Evolutionary conservation across 2,329 filamentous ascomycete genomes (phyloP).

Genomic region (Stachybotrys chartarum): DNA sequence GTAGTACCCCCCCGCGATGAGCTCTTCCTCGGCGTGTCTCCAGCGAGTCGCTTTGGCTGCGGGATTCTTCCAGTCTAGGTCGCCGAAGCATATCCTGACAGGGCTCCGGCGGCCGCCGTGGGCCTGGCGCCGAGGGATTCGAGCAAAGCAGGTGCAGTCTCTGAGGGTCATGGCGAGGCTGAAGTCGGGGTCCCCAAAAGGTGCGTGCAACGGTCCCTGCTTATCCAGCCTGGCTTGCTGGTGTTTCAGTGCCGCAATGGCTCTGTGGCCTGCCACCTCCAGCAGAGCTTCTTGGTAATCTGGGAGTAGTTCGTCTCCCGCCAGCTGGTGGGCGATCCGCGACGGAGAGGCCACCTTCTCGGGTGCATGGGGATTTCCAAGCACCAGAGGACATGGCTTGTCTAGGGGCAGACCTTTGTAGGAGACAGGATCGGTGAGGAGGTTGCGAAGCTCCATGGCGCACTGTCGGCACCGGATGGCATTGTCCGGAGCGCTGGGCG

Average conservation of each 20-base stretch:
- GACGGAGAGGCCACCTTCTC: conserved; percentile 35
- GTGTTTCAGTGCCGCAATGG: conserved; percentile 24
- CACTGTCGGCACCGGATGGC: conserved; percentile 69
- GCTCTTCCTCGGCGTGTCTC: conserved; percentile 52
- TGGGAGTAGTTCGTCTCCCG: conserved; percentile 20
- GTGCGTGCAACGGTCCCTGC: conserved; percentile 33
- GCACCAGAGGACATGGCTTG: conserved; percentile 58
- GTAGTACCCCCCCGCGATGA: conserved; percentile 67
- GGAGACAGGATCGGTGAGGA: conserved; percentile 21
- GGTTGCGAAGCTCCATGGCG: conserved; percentile 41
- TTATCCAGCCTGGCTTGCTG: conserved; percentile 36
- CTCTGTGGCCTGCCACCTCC: conserved; percentile 22
- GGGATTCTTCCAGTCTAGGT: conserved; percentile 70
- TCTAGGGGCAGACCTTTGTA: conserved; percentile 26
- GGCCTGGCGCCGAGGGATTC: conserved; percentile 33
- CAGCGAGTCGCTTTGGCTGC: conserved; percentile 62
- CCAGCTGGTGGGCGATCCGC: conserved; percentile 27
- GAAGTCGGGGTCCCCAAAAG: conserved; percentile 39
- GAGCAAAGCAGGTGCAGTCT: conserved; percentile 70
- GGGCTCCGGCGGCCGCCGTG: conserved; percentile 11
- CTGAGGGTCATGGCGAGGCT: conserved; percentile 71
- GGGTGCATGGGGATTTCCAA: conserved; percentile 44
- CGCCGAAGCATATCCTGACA: conserved; percentile 58
- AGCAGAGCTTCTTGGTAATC: conserved; percentile 15
- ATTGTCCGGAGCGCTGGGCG: conserved; percentile 57